A percentile compares a stretch with the other conserved stretches of the same genome.
Conservation (phyloP, 331 rosid genomes). For the Rosa hybrid region DNA sequence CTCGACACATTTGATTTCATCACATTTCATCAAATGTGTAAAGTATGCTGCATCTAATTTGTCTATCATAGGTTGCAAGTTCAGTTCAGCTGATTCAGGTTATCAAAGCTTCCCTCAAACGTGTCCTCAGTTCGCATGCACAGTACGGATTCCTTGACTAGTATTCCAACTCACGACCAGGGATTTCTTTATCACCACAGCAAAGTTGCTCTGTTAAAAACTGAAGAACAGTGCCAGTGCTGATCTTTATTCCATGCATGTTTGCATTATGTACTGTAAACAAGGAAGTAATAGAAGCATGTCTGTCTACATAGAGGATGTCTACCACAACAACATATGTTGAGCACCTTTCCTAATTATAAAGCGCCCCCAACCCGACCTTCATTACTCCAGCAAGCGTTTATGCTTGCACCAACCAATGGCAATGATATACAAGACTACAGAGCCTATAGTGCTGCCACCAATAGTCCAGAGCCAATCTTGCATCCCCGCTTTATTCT, state of each 20-base stretch:
- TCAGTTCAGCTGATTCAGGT: background rate
- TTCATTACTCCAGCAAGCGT: slow-evolving; percentile 55
- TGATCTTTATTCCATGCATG: background rate
- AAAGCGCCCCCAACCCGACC: background rate
- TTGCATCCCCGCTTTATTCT: slow-evolving; percentile 33
- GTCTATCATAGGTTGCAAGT: background rate
- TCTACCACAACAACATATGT: slow-evolving; percentile 7
- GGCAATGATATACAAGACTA: slow-evolving; percentile 73
- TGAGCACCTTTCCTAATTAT: background rate
- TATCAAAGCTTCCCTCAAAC: background rate
- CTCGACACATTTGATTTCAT: background rate
- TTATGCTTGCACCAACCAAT: slow-evolving; percentile 91
- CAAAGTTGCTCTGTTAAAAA: background rate
- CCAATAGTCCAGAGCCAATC: slow-evolving; percentile 82
- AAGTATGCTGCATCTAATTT: background rate
- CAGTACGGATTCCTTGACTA: background rate
- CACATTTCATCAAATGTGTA: background rate
- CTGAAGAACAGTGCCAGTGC: background rate
- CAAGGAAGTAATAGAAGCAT: background rate
- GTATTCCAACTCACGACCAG: background rate
- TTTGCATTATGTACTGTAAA: background rate
- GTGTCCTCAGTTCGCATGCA: background rate
- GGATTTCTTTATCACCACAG: background rate
- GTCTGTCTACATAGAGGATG: background rate
- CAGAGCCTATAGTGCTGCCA: slow-evolving; percentile 66